A percentile compares a stretch with the other conserved stretches of the same genome.
Evolutionary conservation across 495 filamentous ascomycete species (phyloP).

Genomic region (Aspergillus asperescens): DNA sequence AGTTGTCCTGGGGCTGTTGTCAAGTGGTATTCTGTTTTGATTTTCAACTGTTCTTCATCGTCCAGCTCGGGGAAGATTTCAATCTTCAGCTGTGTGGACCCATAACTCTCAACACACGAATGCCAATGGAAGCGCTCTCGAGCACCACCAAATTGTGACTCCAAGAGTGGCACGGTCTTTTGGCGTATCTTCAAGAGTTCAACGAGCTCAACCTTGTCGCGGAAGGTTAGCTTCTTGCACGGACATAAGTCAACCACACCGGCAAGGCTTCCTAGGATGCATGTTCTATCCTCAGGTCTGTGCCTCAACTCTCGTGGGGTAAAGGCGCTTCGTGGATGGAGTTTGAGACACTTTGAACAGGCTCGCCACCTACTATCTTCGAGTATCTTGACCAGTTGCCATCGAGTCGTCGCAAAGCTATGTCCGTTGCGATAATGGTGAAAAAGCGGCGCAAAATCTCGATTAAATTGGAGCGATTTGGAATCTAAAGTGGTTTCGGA

Average conservation of each 20-base stretch:
- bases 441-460: slow-evolving; percentile 44
- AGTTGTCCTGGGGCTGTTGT: slow-evolving; percentile 35
- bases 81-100: slow-evolving; percentile 34
- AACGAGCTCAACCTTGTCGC: slow-evolving; percentile 37
- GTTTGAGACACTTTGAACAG: slow-evolving; percentile 43
- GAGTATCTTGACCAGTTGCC: slow-evolving; percentile 38
- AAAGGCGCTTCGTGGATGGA: slow-evolving; percentile 38
- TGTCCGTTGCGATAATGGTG: slow-evolving; percentile 42
- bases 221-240: slow-evolving; percentile 45
- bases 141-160: slow-evolving; percentile 29
- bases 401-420: slow-evolving; percentile 38
- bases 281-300: slow-evolving; percentile 34
- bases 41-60: slow-evolving; percentile 27
- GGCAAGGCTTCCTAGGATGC: slow-evolving; percentile 37
- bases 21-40: slow-evolving; percentile 42
- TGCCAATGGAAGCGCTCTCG: slow-evolving; percentile 41
- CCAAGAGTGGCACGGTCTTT: slow-evolving; percentile 25
- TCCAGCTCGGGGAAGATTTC: slow-evolving; percentile 39
- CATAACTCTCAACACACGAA: slow-evolving; percentile 41
- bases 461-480: slow-evolving; percentile 37
- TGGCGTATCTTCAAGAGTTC: slow-evolving; percentile 33
- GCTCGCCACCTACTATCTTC: slow-evolving; percentile 38
- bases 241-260: slow-evolving; percentile 45
- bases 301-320: slow-evolving; percentile 33
- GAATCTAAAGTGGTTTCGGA: slow-evolving; percentile 32